phyloP scores from a whole-genome alignment of 1,139 yeast species.

The Suhomyces yuchorum region DNA sequence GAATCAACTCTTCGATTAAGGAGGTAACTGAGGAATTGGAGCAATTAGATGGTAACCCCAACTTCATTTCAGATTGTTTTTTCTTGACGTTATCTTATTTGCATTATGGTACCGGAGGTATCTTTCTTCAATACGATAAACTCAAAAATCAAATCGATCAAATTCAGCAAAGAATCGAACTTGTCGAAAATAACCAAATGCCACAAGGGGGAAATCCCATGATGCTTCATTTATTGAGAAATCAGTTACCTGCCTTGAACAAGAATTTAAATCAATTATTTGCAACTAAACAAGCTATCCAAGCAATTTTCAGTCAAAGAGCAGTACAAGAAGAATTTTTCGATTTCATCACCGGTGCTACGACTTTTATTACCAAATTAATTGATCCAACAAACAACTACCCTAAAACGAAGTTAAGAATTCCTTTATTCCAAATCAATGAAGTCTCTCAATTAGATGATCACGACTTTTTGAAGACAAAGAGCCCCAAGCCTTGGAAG shows the following conservation, averaged over 20 bases:
- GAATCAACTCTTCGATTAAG: conserved; percentile 71
- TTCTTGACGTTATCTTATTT: conserved; percentile 75
- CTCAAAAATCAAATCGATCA: conserved; percentile 55
- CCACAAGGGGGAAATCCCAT: conserved; percentile 32
- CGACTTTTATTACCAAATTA: conserved; percentile 67
- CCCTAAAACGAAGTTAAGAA: conserved; percentile 54
- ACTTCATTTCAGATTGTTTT: conserved; percentile 88
- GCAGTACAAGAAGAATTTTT: conserved; percentile 64
- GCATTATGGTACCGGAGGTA: conserved; percentile 89
- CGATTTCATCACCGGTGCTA: conserved; percentile 76
- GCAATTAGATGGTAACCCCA: conserved; percentile 43
- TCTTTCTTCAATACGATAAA: conserved; percentile 58
- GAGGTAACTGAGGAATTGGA: conserved; percentile 64
- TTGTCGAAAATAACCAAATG: conserved; percentile 35
- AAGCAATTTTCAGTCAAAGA: conserved; percentile 59
- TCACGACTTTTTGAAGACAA: conserved; percentile 62
- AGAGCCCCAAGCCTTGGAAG: conserved; percentile 77
- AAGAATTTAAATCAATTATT: conserved; percentile 41
- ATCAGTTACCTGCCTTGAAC: conserved; percentile 50
- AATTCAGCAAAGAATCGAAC: conserved; percentile 52
- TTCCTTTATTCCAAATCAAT: conserved; percentile 67
- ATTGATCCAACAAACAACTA: conserved; percentile 70
- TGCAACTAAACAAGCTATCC: conserved; percentile 54
- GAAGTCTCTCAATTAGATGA: conserved; percentile 59
- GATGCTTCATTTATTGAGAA: conserved; percentile 33